phyloP scores from a whole-genome alignment of 495 filamentous ascomycete species.

The Oidiodendron maius region DNA sequence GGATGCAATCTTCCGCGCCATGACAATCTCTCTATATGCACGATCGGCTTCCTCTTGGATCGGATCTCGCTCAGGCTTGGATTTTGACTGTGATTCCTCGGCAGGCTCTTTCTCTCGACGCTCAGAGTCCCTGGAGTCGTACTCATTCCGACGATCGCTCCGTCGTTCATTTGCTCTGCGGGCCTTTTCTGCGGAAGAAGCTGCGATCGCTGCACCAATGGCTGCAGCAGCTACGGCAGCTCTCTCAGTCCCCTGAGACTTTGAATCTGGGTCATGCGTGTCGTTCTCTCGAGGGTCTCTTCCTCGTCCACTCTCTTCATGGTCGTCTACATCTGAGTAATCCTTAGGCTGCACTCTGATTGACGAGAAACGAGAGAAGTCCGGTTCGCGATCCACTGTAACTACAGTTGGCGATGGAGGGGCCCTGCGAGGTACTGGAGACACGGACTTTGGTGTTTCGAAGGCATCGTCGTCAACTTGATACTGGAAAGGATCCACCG shows the following conservation, averaged over 20 bases:
- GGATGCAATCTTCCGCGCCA: slow-evolving; percentile 37
- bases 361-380: slow-evolving; percentile 25
- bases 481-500: slow-evolving; percentile 44
- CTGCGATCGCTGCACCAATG: slow-evolving; percentile 30
- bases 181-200: slow-evolving; percentile 25
- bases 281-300: slow-evolving; percentile 20
- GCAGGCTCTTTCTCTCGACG: background rate
- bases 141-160: slow-evolving; percentile 8
- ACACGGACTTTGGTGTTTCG: slow-evolving; percentile 25
- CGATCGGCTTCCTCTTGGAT: slow-evolving; percentile 45
- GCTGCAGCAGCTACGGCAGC: slow-evolving; percentile 28
- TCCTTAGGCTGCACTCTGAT: slow-evolving; percentile 19
- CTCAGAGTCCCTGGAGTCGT: slow-evolving; percentile 6
- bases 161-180: slow-evolving; percentile 20
- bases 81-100: background rate
- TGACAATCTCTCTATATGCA: slow-evolving; percentile 41
- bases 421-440: slow-evolving; percentile 3
- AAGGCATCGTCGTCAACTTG: slow-evolving; percentile 45
- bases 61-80: slow-evolving; percentile 20
- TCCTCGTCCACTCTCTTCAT: slow-evolving; percentile 8
- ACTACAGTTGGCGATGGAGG: slow-evolving; percentile 31
- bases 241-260: slow-evolving; percentile 28
- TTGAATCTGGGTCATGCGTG: slow-evolving; percentile 28
- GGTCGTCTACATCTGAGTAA: slow-evolving; percentile 11
- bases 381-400: slow-evolving; percentile 40